Base-by-base conservation (phyloP, 352 stramenopile genomes). In the Phytophthora constricta region DNA sequence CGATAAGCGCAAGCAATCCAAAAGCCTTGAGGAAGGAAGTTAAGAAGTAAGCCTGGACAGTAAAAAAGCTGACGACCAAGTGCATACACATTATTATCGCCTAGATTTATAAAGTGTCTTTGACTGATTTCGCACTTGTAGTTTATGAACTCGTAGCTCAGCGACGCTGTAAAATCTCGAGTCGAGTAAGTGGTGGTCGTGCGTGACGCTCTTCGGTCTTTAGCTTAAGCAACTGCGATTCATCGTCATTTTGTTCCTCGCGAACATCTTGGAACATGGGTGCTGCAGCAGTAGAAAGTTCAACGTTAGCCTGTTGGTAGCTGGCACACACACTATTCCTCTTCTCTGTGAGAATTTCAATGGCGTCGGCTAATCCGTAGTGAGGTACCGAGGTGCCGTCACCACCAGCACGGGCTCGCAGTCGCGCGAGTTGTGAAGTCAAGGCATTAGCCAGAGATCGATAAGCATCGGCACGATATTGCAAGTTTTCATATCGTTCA, bases 1-100 rank as follows among this genome's bases (percentile, higher is more conserved):
- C 64, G 84, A 93, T 65, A 93, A 91, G 55, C 86, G 86, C 54
- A 90, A 86, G 42, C 23, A 42, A 4, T 61, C 63, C 7, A 87
- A 82, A 68, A 84, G 76, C n/a, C 17, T n/a, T 73, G 27, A 61
- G 49, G 23, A 22, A 19, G 20, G 9, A 13, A 41, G 17, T 17
- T 13, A 8, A 50, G 22, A 4, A 39, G 5, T 25, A 19, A 42
- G 48, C 9, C 37, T 58, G 17, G 49, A 25, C 14, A 47, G 48
- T 53, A 11, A 23, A 39, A 39, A 39, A 39, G 31, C 31, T 7
- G 34, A 13, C 34, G n/a, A 16, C 34, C n/a, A 42, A 10, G 34
- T 31, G 51, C 31, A 17, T 25, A 33, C 14, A 48, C 33, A 53
- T 8, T 19, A 48, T 7, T 13, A 61, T 19, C 25, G n/a, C n/a